A percentile compares a stretch with the other conserved stretches of the same genome.
Evolutionary conservation across 192 early-diverging fungal genomes (phyloP).

Genomic region (Lunasporangiospora selenospora): DNA sequence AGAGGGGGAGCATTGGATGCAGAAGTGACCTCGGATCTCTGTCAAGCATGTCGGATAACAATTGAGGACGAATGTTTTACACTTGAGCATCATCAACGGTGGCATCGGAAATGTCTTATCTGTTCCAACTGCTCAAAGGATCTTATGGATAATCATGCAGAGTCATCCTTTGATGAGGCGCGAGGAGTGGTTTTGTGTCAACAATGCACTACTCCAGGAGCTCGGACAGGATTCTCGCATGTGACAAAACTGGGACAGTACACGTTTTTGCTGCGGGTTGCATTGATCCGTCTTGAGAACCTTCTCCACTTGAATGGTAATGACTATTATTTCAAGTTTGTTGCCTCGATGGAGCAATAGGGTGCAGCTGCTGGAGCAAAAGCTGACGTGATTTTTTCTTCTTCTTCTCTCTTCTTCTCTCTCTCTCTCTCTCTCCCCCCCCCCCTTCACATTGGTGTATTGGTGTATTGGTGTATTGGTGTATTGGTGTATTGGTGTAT

Average conservation of each 20-base stretch:
- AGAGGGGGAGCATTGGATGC: slow-evolving; percentile 54
- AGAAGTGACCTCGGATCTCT: slow-evolving; percentile 80
- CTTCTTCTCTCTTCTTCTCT: neutral
- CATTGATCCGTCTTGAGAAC: slow-evolving; percentile 82
- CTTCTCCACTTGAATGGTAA: slow-evolving; percentile 66
- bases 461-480: too few species aligned
- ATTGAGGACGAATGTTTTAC: slow-evolving; percentile 92
- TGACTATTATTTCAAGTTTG: neutral
- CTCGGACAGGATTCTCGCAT: slow-evolving; percentile 61
- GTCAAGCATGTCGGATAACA: slow-evolving; percentile 74
- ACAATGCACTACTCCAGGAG: slow-evolving; percentile 54
- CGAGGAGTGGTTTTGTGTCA: slow-evolving; percentile 56
- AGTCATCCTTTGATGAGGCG: slow-evolving; percentile 57
- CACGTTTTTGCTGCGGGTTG: slow-evolving; percentile 84
- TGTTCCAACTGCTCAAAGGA: slow-evolving; percentile 68
- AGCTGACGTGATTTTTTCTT: too few species aligned
- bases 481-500: too few species aligned
- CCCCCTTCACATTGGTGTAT: neutral
- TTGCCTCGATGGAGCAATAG: too few species aligned
- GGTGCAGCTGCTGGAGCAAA: too few species aligned
- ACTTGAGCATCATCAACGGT: slow-evolving; percentile 64
- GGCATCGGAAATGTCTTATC: slow-evolving; percentile 85
- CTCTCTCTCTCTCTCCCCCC: neutral
- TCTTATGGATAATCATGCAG: slow-evolving; percentile 47
- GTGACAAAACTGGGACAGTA: slow-evolving; percentile 92